phyloP scores from a whole-genome alignment of 1,139 yeast genomes.

The Saccharomycopsis hybrid region DNA sequence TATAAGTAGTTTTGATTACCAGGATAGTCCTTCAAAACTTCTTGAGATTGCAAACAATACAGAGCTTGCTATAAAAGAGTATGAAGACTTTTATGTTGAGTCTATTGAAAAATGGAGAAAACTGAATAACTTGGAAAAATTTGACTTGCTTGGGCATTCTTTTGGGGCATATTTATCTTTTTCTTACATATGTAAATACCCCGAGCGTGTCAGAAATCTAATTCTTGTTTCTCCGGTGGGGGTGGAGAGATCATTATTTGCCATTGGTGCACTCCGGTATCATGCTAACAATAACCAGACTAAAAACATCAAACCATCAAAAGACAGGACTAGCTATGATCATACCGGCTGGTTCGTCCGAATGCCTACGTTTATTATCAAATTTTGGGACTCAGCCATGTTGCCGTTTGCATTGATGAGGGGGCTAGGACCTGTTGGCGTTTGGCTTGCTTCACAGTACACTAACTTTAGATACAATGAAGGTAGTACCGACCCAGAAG shows the following conservation, averaged over 20 bases:
- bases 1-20: slow-evolving; percentile 22
- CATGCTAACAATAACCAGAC: slow-evolving; percentile 1
- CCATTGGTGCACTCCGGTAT: slow-evolving; percentile 30
- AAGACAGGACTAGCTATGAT: slow-evolving; percentile 6
- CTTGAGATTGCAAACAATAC: slow-evolving; percentile 31
- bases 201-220: slow-evolving; percentile 56
- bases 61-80: slow-evolving; percentile 39
- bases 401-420: slow-evolving; percentile 17
- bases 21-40: slow-evolving; percentile 24
- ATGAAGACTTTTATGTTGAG: slow-evolving; percentile 74
- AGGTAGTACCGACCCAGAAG: slow-evolving; percentile 8
- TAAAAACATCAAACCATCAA: background rate
- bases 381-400: slow-evolving; percentile 16
- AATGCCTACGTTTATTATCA: slow-evolving; percentile 2
- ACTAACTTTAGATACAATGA: slow-evolving; percentile 11
- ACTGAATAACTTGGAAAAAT: slow-evolving; percentile 45
- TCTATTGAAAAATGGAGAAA: slow-evolving; percentile 81
- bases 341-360: slow-evolving; percentile 4
- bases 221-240: slow-evolving; percentile 88
- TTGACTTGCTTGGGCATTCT: slow-evolving; percentile 83
- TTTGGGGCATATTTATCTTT: slow-evolving; percentile 86
- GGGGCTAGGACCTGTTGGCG: slow-evolving; percentile 19
- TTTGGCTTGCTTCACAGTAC: slow-evolving; percentile 13
- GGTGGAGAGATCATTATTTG: slow-evolving; percentile 65
- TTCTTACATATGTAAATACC: slow-evolving; percentile 71